A percentile compares a stretch with the other conserved stretches of the same genome.
Evolutionary conservation across 2,329 filamentous ascomycete species (phyloP).

Genomic region (Colletotrichum tabaci): DNA sequence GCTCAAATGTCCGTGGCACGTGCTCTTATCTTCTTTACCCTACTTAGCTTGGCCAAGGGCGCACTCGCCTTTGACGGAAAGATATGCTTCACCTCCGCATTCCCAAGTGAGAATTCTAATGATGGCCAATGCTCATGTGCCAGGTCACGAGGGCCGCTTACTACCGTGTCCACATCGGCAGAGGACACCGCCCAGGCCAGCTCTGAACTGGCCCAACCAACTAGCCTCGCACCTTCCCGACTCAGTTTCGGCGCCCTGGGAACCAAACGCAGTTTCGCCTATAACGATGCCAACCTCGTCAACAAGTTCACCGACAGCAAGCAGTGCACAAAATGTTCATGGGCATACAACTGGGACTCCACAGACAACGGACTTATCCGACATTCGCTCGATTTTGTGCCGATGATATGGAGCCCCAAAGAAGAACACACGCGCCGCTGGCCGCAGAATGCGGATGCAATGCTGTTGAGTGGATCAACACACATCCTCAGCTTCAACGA

Average conservation of each 20-base stretch:
- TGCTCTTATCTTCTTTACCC: not conserved
- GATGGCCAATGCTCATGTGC: not conserved
- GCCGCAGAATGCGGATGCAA: slow-evolving; percentile 62
- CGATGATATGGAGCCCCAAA: slow-evolving; percentile 74
- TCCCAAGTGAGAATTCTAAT: not conserved
- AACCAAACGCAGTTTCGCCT: slow-evolving; percentile 76
- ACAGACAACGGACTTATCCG: slow-evolving; percentile 56
- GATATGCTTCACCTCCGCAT: not conserved
- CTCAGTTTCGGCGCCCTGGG: not conserved
- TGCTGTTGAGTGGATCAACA: slow-evolving; percentile 67
- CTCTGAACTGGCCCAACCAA: not conserved
- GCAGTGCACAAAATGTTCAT: slow-evolving; percentile 57
- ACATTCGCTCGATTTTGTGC: slow-evolving; percentile 70
- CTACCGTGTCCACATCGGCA: not conserved
- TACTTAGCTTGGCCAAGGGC: not conserved
- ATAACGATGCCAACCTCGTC: slow-evolving; percentile 71
- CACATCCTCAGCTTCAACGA: slow-evolving; percentile 80
- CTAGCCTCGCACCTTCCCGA: not conserved
- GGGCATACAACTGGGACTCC: slow-evolving; percentile 79
- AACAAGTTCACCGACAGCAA: slow-evolving; percentile 58
- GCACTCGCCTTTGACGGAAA: not conserved
- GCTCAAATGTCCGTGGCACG: not conserved
- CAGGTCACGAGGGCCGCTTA: not conserved
- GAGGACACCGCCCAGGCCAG: not conserved
- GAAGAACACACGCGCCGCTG: slow-evolving; percentile 63